phyloP scores from a whole-genome alignment of 2,329 filamentous ascomycete species.

The Fusarium sp. region DNA sequence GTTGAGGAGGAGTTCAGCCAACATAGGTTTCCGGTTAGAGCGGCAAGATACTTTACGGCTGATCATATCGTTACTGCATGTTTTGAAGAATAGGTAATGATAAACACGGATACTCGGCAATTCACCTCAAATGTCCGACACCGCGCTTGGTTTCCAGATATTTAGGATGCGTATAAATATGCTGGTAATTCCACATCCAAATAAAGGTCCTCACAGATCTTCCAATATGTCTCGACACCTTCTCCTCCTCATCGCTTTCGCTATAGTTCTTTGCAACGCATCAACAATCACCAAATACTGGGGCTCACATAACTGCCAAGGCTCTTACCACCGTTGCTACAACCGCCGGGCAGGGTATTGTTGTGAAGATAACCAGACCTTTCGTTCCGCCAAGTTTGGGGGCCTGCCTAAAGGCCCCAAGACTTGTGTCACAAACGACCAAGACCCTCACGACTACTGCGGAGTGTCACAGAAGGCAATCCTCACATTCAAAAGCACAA shows the following conservation, averaged over 20 bases:
- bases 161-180: background rate
- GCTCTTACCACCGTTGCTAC: background rate
- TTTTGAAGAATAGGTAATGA: background rate
- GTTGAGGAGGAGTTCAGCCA: background rate
- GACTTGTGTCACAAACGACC: background rate
- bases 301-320: background rate
- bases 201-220: background rate
- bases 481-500: background rate
- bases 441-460: background rate
- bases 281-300: background rate
- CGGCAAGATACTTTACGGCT: background rate
- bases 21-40: background rate
- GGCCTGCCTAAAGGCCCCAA: background rate
- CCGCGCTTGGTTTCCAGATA: background rate
- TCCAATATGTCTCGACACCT: background rate
- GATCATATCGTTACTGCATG: background rate
- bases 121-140: fast-evolving
- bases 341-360: background rate
- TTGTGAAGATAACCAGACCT: background rate
- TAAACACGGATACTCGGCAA: background rate
- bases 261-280: background rate
- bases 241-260: background rate
- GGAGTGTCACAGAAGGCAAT: background rate
- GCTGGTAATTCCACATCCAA: background rate
- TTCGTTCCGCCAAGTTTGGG: background rate